Percentiles rank a stretch among this genome's conserved stretches.
Evolutionary conservation across 2,329 filamentous ascomycete species (phyloP).

Genomic region (Colletotrichum higginsianum): DNA sequence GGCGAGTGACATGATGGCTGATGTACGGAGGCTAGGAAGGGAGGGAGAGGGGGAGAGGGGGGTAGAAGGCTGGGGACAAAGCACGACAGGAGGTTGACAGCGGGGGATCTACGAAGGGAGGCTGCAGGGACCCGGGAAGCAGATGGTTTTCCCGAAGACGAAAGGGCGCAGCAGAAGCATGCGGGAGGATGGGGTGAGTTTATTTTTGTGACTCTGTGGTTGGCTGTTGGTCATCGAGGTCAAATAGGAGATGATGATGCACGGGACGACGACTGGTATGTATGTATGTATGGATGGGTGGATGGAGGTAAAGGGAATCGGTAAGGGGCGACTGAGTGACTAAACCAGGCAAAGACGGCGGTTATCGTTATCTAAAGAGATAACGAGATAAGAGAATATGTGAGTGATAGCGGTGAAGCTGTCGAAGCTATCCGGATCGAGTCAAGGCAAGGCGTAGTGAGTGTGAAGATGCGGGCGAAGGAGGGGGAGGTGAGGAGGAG

Average conservation of each 20-base stretch:
- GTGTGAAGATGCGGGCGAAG: not conserved
- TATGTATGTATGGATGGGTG: too few species aligned
- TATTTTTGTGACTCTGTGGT: not conserved
- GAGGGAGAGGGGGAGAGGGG: too few species aligned
- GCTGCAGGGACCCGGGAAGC: slow-evolving; percentile 43
- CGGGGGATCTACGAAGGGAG: slow-evolving; percentile 33
- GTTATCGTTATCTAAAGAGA: not conserved
- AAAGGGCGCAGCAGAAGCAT: slow-evolving; percentile 15
- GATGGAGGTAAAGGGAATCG: too few species aligned
- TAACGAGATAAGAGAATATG: too few species aligned
- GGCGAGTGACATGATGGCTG: slow-evolving; percentile 35
- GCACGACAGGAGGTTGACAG: slow-evolving; percentile 31
- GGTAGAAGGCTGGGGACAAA: not conserved
- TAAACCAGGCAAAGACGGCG: not conserved
- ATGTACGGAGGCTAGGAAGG: not conserved
- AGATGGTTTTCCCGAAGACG: slow-evolving; percentile 17
- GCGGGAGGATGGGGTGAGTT: not conserved
- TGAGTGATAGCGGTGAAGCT: not conserved
- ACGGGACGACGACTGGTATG: too few species aligned
- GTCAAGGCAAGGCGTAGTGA: slow-evolving; percentile 1
- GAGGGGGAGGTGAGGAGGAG: not conserved
- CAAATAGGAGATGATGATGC: not conserved
- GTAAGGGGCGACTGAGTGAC: not conserved
- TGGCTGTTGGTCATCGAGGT: not conserved
- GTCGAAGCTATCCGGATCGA: slow-evolving; percentile 11